Evolutionary conservation across 2,329 filamentous ascomycete genomes (phyloP), one percentile per base, ranked within the genome.

Genomic region (Aphanoascus verrucosus): DNA sequence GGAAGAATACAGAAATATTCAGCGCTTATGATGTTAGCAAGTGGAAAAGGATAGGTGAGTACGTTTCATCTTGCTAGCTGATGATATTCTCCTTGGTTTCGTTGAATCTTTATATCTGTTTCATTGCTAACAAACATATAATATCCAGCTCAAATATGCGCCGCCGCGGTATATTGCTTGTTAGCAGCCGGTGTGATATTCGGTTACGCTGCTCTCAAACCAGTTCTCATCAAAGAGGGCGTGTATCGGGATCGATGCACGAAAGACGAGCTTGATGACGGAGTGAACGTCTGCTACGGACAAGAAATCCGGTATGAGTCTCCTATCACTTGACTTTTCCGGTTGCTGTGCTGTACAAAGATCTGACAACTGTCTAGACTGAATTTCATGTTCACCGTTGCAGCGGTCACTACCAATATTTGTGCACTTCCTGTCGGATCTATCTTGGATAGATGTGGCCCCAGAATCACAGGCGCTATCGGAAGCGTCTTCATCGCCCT

Each of bases 371-470:
- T 15, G 5, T 49, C 9, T 19, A 76, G 75, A 55, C 77, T 95
- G 54, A 95, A 95, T 67, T 74, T 95, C 60, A 94, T 94, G 86
- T 95, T 95, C 74, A 94, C 88, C 5, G 79, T 89, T 40, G 89
- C 89, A 11, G 89, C 88, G 12, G 88, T 94, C 8, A 85, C 81
- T 5, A 94, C 89, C 38, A 95, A 95, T 63, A 85, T 94, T 11
- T 87, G 83, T 40, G 89, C 90, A 11, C 76, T 95, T 5, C 87
- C 89, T 1, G 82, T 94, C 9, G 90, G 90, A 44, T 86, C 87
- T 2, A 84, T 94, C 43, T 78, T 95, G 19, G 90, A 95, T 69
- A 77, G 82, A 57, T 90, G 81, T 63, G 90, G 90, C 1, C 90
- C 90, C 12, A 79, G 85, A 53, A 76, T 87, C 3, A 86, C 85